These are phyloP conservation scores for Epichloe sibirici DNA, from an alignment of 2,329 filamentous ascomycete species.

Conservation along the genomic window DNA sequence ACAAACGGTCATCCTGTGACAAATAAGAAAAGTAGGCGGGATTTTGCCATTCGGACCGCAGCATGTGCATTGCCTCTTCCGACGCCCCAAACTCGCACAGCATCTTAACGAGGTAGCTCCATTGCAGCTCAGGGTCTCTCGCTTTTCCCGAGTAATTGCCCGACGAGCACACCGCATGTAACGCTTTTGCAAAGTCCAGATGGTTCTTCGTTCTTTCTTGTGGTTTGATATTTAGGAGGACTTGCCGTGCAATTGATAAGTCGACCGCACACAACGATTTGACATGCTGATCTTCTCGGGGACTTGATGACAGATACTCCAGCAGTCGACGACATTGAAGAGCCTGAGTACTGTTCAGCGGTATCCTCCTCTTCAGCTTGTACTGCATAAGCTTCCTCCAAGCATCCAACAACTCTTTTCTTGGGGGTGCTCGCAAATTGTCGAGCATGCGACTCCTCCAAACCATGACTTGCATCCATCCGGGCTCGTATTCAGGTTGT, in stretches of 20 bases:
- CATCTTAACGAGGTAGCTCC: conserved; percentile 23
- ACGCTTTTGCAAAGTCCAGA: conserved; percentile 30
- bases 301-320: conserved; percentile 35
- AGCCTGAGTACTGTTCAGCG: conserved; percentile 56
- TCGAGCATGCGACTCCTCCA: conserved; percentile 51
- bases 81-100: conserved; percentile 43
- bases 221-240: conserved; percentile 28
- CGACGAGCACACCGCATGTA: conserved; percentile 24
- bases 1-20: conserved; percentile 11
- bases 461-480: conserved; percentile 59
- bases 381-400: conserved; percentile 51
- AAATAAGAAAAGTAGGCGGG: conserved; percentile 11
- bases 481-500: conserved; percentile 53
- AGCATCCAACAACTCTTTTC: conserved; percentile 50
- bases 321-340: conserved; percentile 43
- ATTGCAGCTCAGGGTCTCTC: conserved; percentile 13
- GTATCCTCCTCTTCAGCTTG: conserved; percentile 33
- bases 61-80: conserved; percentile 35
- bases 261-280: conserved; percentile 26
- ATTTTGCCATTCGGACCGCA: conserved; percentile 23
- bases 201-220: conserved; percentile 33
- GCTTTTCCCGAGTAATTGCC: conserved; percentile 12
- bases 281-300: conserved; percentile 13
- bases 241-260: conserved; percentile 31
- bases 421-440: conserved; percentile 50